Evolutionary conservation across 2,329 filamentous ascomycete species (phyloP), one percentile per base, ranked within the genome.

Genomic region (Cryphonectria nitschkei): DNA sequence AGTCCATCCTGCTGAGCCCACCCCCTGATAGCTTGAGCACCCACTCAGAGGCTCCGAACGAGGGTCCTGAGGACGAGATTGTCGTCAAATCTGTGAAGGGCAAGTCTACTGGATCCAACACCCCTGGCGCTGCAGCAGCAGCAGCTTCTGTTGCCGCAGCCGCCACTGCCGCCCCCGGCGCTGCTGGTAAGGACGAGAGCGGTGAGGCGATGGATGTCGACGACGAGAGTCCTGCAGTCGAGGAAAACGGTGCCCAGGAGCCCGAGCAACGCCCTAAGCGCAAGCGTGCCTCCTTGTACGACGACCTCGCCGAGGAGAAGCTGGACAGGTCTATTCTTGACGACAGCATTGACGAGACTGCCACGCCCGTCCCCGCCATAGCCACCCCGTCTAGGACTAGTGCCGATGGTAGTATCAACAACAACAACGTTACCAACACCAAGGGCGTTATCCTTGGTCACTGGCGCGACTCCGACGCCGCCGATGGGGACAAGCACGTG

Each of bases 391-490:
- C 32, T 39, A 70, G 67, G 52, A 34, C 19, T 50, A 8, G 19
- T 22, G 16, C 29, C 16, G 29, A 79, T 61, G 52, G 73, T 26
- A 82, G 76, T 34, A 75, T 74, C 8, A 76, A 76, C 16, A 77
- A 75, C 22, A 77, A 75, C 22, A 77, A 75, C 22, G 64, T 75
- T 13, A 76, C 76, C 22, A 78, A 77, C 16, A 79, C 81, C 32
- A 87, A 87, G 73, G 82, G 83, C 4, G 82, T 88, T 6, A 77
- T 85, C 6, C 80, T 91, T 9, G 89, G 89, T 1, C 85, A 87
- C 68, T 91, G 89, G 89, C 83, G 88, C 66, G 87, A 89, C 65
- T 90, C 88, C 0, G 80, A 80, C 3, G 84, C 87, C 0, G 83
- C 85, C 0, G 78, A 81, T 9, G 79, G 79, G 2, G 82, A 84